Conservation (phyloP, 2,329 filamentous ascomycete species). For the Cordyceps pruinosa region DNA sequence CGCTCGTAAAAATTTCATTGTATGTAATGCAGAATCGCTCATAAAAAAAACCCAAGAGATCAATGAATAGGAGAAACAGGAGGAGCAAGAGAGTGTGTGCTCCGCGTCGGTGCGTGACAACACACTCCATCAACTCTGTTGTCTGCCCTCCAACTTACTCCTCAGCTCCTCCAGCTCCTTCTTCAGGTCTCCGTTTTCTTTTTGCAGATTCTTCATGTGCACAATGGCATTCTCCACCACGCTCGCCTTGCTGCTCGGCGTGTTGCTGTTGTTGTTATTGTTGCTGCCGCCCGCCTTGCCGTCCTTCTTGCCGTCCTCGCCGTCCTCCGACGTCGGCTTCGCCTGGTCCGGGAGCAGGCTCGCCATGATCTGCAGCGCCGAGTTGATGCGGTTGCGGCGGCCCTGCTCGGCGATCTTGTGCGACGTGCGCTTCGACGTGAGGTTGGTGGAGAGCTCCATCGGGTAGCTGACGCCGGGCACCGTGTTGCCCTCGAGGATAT, state of each 20-base stretch:
- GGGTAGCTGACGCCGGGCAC: slow-evolving; percentile 88
- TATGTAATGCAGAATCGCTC: slow-evolving; percentile 6
- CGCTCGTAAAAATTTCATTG: background rate
- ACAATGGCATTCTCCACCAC: slow-evolving; percentile 97
- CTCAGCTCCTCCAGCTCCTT: slow-evolving; percentile 43
- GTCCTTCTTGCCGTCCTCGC: slow-evolving; percentile 43
- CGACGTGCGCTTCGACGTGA: slow-evolving; percentile 93
- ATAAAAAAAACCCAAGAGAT: background rate
- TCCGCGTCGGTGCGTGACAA: background rate
- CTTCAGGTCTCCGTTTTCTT: slow-evolving; percentile 63
- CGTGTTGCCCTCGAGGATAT: slow-evolving; percentile 87
- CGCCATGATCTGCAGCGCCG: slow-evolving; percentile 85
- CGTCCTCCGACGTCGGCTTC: slow-evolving; percentile 33
- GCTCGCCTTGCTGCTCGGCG: slow-evolving; percentile 83
- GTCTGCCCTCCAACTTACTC: slow-evolving; percentile 24
- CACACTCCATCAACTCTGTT: slow-evolving; percentile 4
- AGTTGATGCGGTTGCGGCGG: slow-evolving; percentile 89
- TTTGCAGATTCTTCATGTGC: slow-evolving; percentile 81
- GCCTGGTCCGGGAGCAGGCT: slow-evolving; percentile 63
- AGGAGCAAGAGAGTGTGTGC: background rate
- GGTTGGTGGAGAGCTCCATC: slow-evolving; percentile 81
- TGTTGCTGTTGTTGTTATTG: slow-evolving; percentile 18
- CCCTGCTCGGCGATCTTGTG: slow-evolving; percentile 98
- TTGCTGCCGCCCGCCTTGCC: slow-evolving; percentile 32
- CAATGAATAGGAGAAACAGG: background rate